phyloP scores from a whole-genome alignment of 257 asterid species.

The Solanum virginianum region DNA sequence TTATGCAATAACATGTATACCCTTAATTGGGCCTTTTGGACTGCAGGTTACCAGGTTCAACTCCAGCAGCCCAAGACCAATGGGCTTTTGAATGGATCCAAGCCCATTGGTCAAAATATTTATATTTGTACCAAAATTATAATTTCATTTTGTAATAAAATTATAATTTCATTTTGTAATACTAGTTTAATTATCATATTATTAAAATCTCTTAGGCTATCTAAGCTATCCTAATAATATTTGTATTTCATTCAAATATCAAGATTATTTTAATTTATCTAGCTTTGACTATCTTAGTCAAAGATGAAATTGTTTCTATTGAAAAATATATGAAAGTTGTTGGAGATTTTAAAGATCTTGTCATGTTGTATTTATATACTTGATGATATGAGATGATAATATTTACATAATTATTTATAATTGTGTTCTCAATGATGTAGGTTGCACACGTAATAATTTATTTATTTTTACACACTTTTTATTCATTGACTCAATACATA shows the following conservation, averaged over 20 bases:
- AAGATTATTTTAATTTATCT: not conserved
- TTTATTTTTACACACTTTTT: too few relatives aligned
- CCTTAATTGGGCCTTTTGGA: not conserved
- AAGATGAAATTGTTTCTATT: not conserved
- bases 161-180: not conserved
- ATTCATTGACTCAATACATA: too few relatives aligned
- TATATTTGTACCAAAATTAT: not conserved
- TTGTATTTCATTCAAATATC: not conserved
- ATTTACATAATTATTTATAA: too few relatives aligned
- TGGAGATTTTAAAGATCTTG: not conserved
- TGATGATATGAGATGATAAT: not conserved
- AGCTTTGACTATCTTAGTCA: not conserved
- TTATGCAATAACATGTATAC: not conserved
- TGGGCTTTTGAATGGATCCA: conserved; percentile 4
- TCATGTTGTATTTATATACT: not conserved
- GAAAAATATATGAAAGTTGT: too few relatives aligned
- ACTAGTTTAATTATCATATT: conserved; percentile 6
- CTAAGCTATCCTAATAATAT: not conserved
- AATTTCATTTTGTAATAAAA: not conserved
- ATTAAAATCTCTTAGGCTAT: too few relatives aligned
- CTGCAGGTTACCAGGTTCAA: not conserved
- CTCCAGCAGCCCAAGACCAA: not conserved
- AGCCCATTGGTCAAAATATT: not conserved
- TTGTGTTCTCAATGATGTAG: too few relatives aligned
- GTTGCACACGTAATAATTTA: too few relatives aligned